Percentiles rank a stretch among this genome's conserved stretches.
Conservation (phyloP, 257 asterid genomes). For the Petunia secreta region DNA sequence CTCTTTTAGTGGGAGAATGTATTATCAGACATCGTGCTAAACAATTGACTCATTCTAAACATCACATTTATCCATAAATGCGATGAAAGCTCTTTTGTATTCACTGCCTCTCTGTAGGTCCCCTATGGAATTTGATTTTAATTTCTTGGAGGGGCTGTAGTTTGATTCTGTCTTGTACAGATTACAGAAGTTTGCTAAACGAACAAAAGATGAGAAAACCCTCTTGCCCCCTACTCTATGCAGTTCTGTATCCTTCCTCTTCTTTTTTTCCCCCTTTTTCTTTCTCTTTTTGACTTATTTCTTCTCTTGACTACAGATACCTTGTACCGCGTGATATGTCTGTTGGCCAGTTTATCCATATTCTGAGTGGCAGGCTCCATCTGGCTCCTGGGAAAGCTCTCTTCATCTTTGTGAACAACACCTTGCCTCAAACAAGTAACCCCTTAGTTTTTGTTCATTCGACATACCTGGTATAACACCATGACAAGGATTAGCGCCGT, state of each 20-base stretch:
- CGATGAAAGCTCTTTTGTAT: background rate
- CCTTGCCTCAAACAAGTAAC: constrained; percentile 92
- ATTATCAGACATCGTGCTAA: background rate
- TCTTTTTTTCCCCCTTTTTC: background rate
- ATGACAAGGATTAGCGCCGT: background rate
- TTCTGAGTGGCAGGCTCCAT: constrained; percentile 81
- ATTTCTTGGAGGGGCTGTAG: background rate
- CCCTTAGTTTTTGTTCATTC: constrained; percentile 19
- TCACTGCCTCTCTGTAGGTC: background rate
- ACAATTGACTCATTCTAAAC: background rate
- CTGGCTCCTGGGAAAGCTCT: constrained; percentile 94
- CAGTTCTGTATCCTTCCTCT: background rate
- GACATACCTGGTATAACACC: background rate
- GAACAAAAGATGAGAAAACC: constrained; percentile 3
- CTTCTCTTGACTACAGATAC: constrained; percentile 51
- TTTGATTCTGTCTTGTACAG: background rate
- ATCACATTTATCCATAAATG: background rate
- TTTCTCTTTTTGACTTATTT: background rate
- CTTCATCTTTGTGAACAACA: constrained; percentile 77
- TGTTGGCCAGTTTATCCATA: constrained; percentile 85
- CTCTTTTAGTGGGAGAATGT: constrained; percentile 13
- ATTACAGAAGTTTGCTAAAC: background rate
- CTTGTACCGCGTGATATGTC: constrained; percentile 98
- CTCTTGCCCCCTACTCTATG: background rate
- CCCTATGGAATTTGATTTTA: constrained; percentile 15